phyloP scores from a whole-genome alignment of 805 yeast species.

The Lipomyces yamanashiensis region DNA sequence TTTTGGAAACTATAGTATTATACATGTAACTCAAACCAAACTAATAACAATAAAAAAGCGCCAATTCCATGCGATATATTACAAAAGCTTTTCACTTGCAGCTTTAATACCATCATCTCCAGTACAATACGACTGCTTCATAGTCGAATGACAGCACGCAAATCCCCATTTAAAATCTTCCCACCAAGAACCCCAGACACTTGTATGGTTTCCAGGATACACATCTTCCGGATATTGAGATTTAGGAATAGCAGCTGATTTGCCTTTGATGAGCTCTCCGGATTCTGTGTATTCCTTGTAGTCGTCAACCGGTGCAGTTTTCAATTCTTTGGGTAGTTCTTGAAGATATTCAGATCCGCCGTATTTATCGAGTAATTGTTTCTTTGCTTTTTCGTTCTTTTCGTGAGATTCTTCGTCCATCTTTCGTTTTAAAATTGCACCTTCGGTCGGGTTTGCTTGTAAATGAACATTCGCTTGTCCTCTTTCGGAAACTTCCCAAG shows the following conservation, averaged over 20 bases:
- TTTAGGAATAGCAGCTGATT: slow-evolving; percentile 6
- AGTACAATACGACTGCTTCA: slow-evolving; percentile 46
- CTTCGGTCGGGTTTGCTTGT: slow-evolving; percentile 56
- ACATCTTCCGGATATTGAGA: slow-evolving; percentile 49
- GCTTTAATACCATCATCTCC: slow-evolving; percentile 40
- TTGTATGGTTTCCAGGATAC: slow-evolving; percentile 48
- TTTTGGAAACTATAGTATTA: neutral
- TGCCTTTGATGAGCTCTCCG: slow-evolving; percentile 28
- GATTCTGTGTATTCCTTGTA: slow-evolving; percentile 23
- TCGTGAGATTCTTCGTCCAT: slow-evolving; percentile 44
- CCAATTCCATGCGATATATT: neutral
- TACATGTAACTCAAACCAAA: neutral
- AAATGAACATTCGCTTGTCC: slow-evolving; percentile 42
- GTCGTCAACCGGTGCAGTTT: slow-evolving; percentile 9
- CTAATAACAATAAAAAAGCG: neutral
- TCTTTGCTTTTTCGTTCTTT: slow-evolving; percentile 43
- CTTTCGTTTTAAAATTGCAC: slow-evolving; percentile 47
- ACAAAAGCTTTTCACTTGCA: slow-evolving; percentile 14
- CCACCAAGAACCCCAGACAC: slow-evolving; percentile 55
- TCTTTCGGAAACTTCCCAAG: slow-evolving; percentile 51
- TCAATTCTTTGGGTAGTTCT: slow-evolving; percentile 28
- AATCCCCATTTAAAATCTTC: slow-evolving; percentile 53
- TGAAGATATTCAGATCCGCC: slow-evolving; percentile 43
- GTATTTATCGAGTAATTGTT: slow-evolving; percentile 48
- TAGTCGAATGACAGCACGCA: slow-evolving; percentile 49